Conservation (phyloP, 352 stramenopile genomes). For the Phytopythium chamaehyphon region DNA sequence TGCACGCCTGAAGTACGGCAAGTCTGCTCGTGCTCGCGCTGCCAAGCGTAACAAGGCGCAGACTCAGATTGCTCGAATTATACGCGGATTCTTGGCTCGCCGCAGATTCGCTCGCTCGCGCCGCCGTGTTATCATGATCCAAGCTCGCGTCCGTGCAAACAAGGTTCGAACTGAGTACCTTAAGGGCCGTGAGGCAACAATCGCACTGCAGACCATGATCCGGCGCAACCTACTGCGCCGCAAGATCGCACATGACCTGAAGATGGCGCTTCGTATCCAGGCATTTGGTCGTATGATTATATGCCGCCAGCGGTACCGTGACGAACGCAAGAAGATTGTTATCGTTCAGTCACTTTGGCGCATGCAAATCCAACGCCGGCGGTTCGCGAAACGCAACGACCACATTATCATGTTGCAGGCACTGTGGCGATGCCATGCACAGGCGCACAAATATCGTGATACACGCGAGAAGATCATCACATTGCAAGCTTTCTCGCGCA, state of each 20-base stretch:
- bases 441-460: conserved; percentile 48
- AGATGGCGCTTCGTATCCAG: conserved; percentile 84
- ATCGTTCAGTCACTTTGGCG: conserved; percentile 77
- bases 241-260: conserved; percentile 79
- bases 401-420: conserved; percentile 76
- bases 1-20: conserved; percentile 82
- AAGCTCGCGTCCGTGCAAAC: conserved; percentile 82
- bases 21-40: conserved; percentile 75
- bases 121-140: conserved; percentile 81
- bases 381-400: conserved; percentile 38
- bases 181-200: conserved; percentile 81
- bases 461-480: conserved; percentile 59
- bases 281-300: conserved; percentile 83
- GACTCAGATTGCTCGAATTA: conserved; percentile 66
- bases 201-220: conserved; percentile 88
- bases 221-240: conserved; percentile 69
- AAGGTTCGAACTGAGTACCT: conserved; percentile 84
- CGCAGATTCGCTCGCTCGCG: conserved; percentile 46
- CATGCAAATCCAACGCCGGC: conserved; percentile 61
- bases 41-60: conserved; percentile 76
- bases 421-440: conserved; percentile 67
- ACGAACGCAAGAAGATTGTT: conserved; percentile 65
- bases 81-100: conserved; percentile 66
- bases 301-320: conserved; percentile 55
- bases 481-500: conserved; percentile 62